Base-by-base conservation (phyloP, 1,284 basidiomycete species). In the Cryptococcus neoformans region DNA sequence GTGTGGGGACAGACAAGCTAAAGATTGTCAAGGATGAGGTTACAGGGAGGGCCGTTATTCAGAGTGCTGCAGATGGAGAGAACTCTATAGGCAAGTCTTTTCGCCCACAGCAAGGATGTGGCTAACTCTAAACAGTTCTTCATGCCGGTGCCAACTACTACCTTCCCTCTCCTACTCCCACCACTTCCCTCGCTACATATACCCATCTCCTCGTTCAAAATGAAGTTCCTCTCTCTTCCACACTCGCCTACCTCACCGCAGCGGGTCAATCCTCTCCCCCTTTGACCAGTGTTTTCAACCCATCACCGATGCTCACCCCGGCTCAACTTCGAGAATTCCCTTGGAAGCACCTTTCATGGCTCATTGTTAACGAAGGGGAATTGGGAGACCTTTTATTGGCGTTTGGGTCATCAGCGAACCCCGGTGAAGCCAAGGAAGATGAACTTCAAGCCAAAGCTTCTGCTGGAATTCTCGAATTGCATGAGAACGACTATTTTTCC, bases 351-450 rank as follows among this genome's bases (percentile, higher is more conserved):
- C 64, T 83, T 7, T 74, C 78, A 36, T 82, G 81, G 75, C 70
- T 84, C 21, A 72, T 83, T 34, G 78, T 84, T 41, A 84, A 84
- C 62, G 78, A 82, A 58, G 82, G 81, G 17, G 82, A 83, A 60
- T 58, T 68, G 9, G 62, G 56, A n/a, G 66, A 63, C 53, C 65
- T 72, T 10, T 58, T 66, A 7, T 8, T 37, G 9, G 67, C 65
- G 16, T 66, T 69, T 47, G 58, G 50, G 28, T 46, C 52, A 10
- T 44, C 50, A 49, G 53, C 39, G 7, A 34, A n/a, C 28, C 36
- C 16, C 36, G 54, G 49, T 12, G 39, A 42, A 6, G 39, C 49
- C 6, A 44, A 44, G 12, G 57, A 44, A 14, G 55, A 53, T 4
- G 53, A 59, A 28, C 37, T 60, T 5, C 44, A 49, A 21, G 44